Base-by-base conservation (phyloP, 768 basidiomycete genomes). In the Serpula lacrymans region DNA sequence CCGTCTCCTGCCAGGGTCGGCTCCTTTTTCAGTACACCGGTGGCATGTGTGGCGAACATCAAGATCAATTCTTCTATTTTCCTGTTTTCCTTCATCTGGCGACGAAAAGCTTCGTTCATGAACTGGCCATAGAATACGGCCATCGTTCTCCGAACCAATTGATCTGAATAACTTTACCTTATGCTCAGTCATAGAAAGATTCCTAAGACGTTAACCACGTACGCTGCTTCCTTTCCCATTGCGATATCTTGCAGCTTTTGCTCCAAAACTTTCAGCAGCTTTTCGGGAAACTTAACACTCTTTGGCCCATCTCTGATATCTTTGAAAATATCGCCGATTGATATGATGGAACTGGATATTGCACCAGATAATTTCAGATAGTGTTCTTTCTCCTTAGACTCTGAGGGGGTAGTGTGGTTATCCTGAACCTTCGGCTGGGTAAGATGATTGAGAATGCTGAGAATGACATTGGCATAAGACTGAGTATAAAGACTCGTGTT, bases 61-160 rank as follows among this genome's bases (percentile, higher is more conserved):
- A 99, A 73, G 44, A 99, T 95, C 40, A 99, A 83, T 48, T 97
- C 93, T 65, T 99, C 96, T 27, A 97, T 89, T 68, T 95, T 96
- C 33, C 96, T 78, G 60, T 90, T 94, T 60, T 97, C 94, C 63
- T 91, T 90, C 80, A 97, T 86, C 53, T 93, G 88, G 25, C 80
- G 76, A 42, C 86, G 82, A 70, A 96, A 95, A 27, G 72, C 74
- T 20, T 90, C 86, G 43, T 88, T 82, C 61, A 84, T 81, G 61
- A 88, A 90, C 46, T 91, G 88, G 10, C 84, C 85, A 59, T 93
- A 97, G 63, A 97, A 97, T 24, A 87, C 84, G 41, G 84, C 94
- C 74, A 95, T 86, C 1, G 89, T 91, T 41, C 90, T 75, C 22
- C 95, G 80, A 13, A 93, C 82, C 23, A 92, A 71, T 54, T 92